These are phyloP conservation scores for Pluteus cervinus DNA, from an alignment of 768 basidiomycete species.

Conservation along the genomic window DNA sequence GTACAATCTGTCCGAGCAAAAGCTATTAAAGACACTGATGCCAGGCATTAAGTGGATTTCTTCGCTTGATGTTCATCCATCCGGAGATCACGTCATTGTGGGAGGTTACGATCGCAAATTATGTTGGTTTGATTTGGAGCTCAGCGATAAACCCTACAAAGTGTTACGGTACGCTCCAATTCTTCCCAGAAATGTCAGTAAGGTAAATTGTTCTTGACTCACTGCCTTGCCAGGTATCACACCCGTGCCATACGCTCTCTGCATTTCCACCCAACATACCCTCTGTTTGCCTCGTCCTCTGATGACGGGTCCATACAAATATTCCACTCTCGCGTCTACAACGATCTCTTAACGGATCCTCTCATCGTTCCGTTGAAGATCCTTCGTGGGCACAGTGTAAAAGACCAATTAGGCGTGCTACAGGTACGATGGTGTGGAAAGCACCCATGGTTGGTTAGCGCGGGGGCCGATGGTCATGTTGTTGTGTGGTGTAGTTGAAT, in stretches of 20 bases:
- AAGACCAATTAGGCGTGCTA: slow-evolving; percentile 85
- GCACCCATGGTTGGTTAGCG: slow-evolving; percentile 90
- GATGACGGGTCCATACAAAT: slow-evolving; percentile 97
- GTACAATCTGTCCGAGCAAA: slow-evolving; percentile 93
- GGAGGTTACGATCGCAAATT: slow-evolving; percentile 97
- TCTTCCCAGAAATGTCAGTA: slow-evolving; percentile 1
- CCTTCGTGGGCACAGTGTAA: slow-evolving; percentile 82
- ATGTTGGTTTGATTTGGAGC: slow-evolving; percentile 98
- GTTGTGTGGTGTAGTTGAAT: slow-evolving; percentile 80
- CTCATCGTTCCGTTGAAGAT: slow-evolving; percentile 97
- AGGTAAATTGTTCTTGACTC: slow-evolving; percentile 5
- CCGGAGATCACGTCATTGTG: slow-evolving; percentile 93
- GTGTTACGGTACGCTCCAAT: slow-evolving; percentile 65
- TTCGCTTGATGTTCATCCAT: slow-evolving; percentile 93
- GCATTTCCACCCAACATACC: slow-evolving; percentile 91
- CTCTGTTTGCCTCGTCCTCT: slow-evolving; percentile 92
- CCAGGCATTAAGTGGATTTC: slow-evolving; percentile 99
- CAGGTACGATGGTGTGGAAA: slow-evolving; percentile 84
- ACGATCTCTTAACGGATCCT: slow-evolving; percentile 94
- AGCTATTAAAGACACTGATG: slow-evolving; percentile 85
- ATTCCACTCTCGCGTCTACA: slow-evolving; percentile 93
- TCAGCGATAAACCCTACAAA: slow-evolving; percentile 96
- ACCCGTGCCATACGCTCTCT: slow-evolving; percentile 88
- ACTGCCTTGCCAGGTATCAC: slow-evolving; percentile 65
- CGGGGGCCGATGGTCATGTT: slow-evolving; percentile 88